These are phyloP conservation scores for Punica granatum DNA, from an alignment of 345 rosid species.

Conservation along the genomic window DNA sequence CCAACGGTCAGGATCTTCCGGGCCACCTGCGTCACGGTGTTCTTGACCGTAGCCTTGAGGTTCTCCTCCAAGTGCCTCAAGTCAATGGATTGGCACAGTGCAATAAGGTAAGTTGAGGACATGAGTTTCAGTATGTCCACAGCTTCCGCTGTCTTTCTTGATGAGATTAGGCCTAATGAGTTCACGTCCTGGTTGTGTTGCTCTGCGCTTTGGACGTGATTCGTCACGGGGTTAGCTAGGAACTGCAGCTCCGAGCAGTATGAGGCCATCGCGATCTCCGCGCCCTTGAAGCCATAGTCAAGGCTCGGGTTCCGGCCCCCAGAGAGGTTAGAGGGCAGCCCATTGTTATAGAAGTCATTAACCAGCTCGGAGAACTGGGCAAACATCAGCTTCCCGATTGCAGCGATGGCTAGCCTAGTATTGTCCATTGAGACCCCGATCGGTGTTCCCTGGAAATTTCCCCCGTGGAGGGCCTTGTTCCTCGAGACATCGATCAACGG, in stretches of 20 bases:
- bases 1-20: constrained; percentile 42
- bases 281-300: constrained; percentile 78
- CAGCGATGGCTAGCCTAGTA: constrained; percentile 52
- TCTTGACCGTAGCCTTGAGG: constrained; percentile 43
- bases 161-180: constrained; percentile 58
- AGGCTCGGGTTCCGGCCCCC: constrained; percentile 57
- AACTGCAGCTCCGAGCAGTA: constrained; percentile 73
- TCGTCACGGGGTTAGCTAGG: constrained; percentile 70
- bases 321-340: constrained; percentile 60
- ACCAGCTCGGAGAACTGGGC: constrained; percentile 77
- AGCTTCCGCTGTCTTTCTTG: constrained; percentile 29
- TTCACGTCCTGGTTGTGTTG: constrained; percentile 83
- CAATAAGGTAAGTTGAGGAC: constrained; percentile 63
- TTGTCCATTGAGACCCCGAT: constrained; percentile 87
- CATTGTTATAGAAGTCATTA: constrained; percentile 73
- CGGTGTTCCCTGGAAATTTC: constrained; percentile 83
- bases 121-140: constrained; percentile 56
- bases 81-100: constrained; percentile 64
- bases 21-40: constrained; percentile 45
- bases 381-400: constrained; percentile 72
- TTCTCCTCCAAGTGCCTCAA: constrained; percentile 72
- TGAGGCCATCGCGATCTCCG: constrained; percentile 80
- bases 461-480: constrained; percentile 65
- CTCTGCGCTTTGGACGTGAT: constrained; percentile 69
- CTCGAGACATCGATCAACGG: constrained; percentile 69